Conservation (phyloP, 1,139 yeast genomes). For the Blastobotrys apis region DNA sequence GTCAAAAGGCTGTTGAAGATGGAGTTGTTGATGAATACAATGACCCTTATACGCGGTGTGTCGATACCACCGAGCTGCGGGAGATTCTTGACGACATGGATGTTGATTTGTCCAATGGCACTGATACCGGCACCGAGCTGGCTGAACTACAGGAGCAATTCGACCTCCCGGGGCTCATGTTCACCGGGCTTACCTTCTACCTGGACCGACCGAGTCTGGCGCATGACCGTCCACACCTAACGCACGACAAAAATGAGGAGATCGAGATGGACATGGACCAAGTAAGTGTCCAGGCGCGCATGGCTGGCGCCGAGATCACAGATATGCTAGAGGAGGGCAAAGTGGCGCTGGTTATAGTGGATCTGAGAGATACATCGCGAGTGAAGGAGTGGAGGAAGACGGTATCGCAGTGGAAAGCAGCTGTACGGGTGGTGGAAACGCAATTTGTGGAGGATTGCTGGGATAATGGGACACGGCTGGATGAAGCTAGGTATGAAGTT, state of each 20-base stretch:
- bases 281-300: neutral
- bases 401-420: neutral
- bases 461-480: slow-evolving; percentile 25
- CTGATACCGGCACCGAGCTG: slow-evolving; percentile 1
- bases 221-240: neutral
- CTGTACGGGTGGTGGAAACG: slow-evolving; percentile 14
- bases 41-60: slow-evolving; percentile 27
- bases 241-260: neutral
- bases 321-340: neutral
- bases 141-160: slow-evolving; percentile 6
- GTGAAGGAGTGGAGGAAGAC: neutral
- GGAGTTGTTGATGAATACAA: slow-evolving; percentile 30
- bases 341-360: slow-evolving; percentile 5
- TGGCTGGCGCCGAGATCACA: neutral
- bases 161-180: neutral
- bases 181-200: neutral
- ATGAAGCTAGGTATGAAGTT: slow-evolving; percentile 12
- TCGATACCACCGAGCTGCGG: slow-evolving; percentile 17
- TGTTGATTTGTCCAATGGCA: neutral
- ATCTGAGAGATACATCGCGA: slow-evolving; percentile 1
- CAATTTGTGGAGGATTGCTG: slow-evolving; percentile 31
- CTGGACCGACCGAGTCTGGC: slow-evolving; percentile 3
- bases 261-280: neutral
- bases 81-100: slow-evolving; percentile 16
- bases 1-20: slow-evolving; percentile 12